Conservation (phyloP, 2,329 filamentous ascomycete species). For the Aspergillus thermomutatus region DNA sequence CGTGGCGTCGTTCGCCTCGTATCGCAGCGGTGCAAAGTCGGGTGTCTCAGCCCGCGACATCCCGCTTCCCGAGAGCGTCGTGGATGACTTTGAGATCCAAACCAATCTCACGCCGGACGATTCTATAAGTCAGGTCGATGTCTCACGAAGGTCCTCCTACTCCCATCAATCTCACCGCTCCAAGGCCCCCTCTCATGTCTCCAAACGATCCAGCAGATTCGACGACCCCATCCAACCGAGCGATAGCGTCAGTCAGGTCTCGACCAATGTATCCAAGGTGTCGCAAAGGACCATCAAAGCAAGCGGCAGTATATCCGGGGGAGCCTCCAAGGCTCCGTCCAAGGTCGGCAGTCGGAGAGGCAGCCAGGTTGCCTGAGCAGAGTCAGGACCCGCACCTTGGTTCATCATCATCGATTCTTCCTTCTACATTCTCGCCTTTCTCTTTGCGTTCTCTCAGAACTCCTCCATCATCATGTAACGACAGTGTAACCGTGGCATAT, state of each 20-base stretch:
- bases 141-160: slow-evolving; percentile 24
- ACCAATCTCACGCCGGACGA: slow-evolving; percentile 73
- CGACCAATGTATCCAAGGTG: slow-evolving; percentile 21
- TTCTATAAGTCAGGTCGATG: slow-evolving; percentile 68
- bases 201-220: slow-evolving; percentile 32
- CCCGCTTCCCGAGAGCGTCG: slow-evolving; percentile 31
- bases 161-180: slow-evolving; percentile 26
- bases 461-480: background rate
- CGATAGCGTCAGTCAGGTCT: slow-evolving; percentile 41
- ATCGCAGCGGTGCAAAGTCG: slow-evolving; percentile 21
- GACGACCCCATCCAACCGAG: slow-evolving; percentile 37
- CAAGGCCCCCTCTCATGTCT: slow-evolving; percentile 23
- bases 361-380: slow-evolving; percentile 24
- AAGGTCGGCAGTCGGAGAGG: slow-evolving; percentile 26
- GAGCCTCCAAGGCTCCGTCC: slow-evolving; percentile 21
- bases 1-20: slow-evolving; percentile 21
- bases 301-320: slow-evolving; percentile 19
- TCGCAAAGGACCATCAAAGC: slow-evolving; percentile 34
- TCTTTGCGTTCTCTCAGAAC: background rate
- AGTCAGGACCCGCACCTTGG: background rate
- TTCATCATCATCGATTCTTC: background rate
- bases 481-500: background rate
- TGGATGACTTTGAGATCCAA: slow-evolving; percentile 32
- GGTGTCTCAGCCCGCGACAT: slow-evolving; percentile 23
- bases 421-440: background rate